Evolutionary conservation across 2,329 filamentous ascomycete species (phyloP).

Genomic region (Cryphonectria carpinicola): DNA sequence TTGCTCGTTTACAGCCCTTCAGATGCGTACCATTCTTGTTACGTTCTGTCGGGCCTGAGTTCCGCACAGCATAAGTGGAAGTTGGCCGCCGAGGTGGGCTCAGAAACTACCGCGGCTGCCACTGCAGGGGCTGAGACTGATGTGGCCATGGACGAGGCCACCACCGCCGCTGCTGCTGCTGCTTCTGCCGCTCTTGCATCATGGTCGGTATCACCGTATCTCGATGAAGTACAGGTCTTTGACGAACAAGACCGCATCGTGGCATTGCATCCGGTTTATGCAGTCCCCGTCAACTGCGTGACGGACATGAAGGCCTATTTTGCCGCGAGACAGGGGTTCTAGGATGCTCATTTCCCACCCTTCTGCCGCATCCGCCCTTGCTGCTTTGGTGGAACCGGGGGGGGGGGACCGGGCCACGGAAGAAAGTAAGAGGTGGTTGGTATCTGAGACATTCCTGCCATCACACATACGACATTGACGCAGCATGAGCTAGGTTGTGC

Average conservation of each 20-base stretch:
- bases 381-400: not conserved
- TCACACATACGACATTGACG: constrained; percentile 14
- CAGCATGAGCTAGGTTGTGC: not conserved
- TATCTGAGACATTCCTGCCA: constrained; percentile 19
- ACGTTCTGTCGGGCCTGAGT: constrained; percentile 85
- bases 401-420: not conserved
- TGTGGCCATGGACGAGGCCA: constrained; percentile 35
- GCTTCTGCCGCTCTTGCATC: constrained; percentile 25
- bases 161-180: constrained; percentile 2
- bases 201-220: constrained; percentile 54
- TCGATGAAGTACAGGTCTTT: constrained; percentile 64
- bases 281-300: constrained; percentile 73
- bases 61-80: constrained; percentile 74
- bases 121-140: constrained; percentile 37
- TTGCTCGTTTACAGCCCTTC: constrained; percentile 57
- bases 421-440: not conserved
- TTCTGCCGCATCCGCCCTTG: constrained; percentile 1
- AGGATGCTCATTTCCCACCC: constrained; percentile 25
- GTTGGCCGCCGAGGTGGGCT: constrained; percentile 44
- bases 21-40: constrained; percentile 92
- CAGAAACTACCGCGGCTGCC: constrained; percentile 33
- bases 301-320: constrained; percentile 69
- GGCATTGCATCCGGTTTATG: constrained; percentile 81
- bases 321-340: constrained; percentile 61
- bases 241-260: constrained; percentile 71